phyloP scores from a whole-genome alignment of 139 green algal species.

The Volvox reticuliferus region DNA sequence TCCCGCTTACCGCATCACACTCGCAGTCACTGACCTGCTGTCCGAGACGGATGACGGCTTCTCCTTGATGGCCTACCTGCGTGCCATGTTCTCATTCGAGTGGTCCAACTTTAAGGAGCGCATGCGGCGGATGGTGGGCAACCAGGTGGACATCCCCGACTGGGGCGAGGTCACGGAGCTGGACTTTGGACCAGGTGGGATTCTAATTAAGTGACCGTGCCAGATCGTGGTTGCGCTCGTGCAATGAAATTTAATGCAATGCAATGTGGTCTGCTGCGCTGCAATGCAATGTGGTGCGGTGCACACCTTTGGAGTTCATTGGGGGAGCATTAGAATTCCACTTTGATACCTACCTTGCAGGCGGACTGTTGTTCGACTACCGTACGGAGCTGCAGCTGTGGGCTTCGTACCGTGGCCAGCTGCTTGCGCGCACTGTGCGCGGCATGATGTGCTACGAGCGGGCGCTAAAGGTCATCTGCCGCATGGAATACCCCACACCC shows the following conservation, averaged over 20 bases:
- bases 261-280: no score
- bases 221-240: no score
- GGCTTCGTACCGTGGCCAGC: constrained; percentile 80
- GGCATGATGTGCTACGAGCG: constrained; percentile 79
- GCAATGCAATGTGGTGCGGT: no score
- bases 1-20: not conserved
- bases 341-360: no score
- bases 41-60: constrained; percentile 57
- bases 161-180: constrained; percentile 45
- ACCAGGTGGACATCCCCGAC: constrained; percentile 33
- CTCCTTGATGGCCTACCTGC: constrained; percentile 58
- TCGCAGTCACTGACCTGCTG: constrained; percentile 57
- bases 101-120: constrained; percentile 57
- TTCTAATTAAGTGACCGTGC: no score
- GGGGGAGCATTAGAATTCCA: no score
- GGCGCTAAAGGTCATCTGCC: constrained; percentile 65
- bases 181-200: constrained; percentile 42
- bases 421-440: constrained; percentile 82
- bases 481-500: constrained; percentile 51
- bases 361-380: constrained; percentile 40
- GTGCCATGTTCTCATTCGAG: constrained; percentile 42
- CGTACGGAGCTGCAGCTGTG: constrained; percentile 81
- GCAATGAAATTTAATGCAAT: no score
- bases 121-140: constrained; percentile 17
- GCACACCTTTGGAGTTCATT: no score